phyloP scores from a whole-genome alignment of 2,329 filamentous ascomycete genomes.

The Claviceps purpurea region DNA sequence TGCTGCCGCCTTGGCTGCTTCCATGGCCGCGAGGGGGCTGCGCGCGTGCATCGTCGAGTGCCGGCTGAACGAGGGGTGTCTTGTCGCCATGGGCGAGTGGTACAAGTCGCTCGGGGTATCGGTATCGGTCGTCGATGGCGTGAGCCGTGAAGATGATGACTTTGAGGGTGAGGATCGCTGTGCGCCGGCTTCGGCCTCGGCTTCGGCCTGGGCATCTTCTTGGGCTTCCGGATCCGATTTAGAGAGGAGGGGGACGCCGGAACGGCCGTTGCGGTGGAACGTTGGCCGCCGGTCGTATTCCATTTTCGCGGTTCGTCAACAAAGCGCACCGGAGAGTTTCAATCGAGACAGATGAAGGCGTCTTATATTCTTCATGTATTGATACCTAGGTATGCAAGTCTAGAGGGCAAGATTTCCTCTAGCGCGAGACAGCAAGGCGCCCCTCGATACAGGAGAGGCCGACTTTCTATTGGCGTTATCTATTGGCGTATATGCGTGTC shows the following conservation, averaged over 20 bases:
- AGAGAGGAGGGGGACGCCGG: slow-evolving; percentile 10
- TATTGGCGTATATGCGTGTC: no score
- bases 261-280: slow-evolving; percentile 7
- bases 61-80: slow-evolving; percentile 17
- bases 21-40: slow-evolving; percentile 44
- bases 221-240: slow-evolving; percentile 7
- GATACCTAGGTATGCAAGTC: no score
- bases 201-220: background rate
- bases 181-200: slow-evolving; percentile 12
- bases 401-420: no score
- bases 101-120: slow-evolving; percentile 1
- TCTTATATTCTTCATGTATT: background rate
- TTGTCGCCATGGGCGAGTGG: slow-evolving; percentile 1
- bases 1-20: slow-evolving; percentile 31
- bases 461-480: no score
- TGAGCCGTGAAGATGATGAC: slow-evolving; percentile 11
- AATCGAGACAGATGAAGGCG: background rate
- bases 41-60: slow-evolving; percentile 63
- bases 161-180: slow-evolving; percentile 10
- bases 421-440: no score
- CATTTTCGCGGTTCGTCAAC: background rate
- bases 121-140: slow-evolving; percentile 12
- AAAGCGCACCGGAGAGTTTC: background rate
- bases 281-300: slow-evolving; percentile 6
- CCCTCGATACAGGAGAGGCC: no score